Percentiles rank a stretch among this genome's conserved stretches.
These are phyloP conservation scores for Epichloe brachyelytri DNA, from an alignment of 2,329 filamentous ascomycete species.

Conservation along the genomic window DNA sequence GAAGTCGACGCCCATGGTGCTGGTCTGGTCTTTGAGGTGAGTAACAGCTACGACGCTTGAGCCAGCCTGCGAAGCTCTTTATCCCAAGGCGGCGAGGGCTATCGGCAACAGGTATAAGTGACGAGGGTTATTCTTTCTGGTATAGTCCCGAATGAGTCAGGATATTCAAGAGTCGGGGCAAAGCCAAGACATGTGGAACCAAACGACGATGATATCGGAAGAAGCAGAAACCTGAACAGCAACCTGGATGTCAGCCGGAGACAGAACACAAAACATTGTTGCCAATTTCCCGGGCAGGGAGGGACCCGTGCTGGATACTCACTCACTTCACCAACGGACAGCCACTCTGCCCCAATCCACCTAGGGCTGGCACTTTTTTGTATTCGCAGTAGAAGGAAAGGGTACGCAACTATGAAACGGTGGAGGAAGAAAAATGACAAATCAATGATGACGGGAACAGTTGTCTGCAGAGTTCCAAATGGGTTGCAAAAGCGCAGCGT, in stretches of 20 bases:
- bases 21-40: constrained; percentile 8
- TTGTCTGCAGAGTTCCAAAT: neutral
- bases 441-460: neutral
- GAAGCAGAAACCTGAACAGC: neutral
- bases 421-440: neutral
- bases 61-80: neutral
- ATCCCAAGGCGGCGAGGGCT: neutral
- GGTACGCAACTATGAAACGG: neutral
- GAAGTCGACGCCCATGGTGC: constrained; percentile 42
- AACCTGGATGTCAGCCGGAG: constrained; percentile 3
- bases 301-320: neutral
- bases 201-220: constrained; percentile 7
- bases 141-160: neutral
- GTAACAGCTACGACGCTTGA: neutral
- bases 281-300: neutral
- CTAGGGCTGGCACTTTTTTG: neutral
- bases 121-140: neutral
- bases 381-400: neutral
- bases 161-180: constrained; percentile 9
- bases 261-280: neutral
- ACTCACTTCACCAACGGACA: neutral
- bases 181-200: constrained; percentile 18
- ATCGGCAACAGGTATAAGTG: neutral
- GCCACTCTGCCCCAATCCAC: neutral
- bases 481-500: neutral